These are phyloP conservation scores for Thelonectria olida DNA, from an alignment of 2,329 filamentous ascomycete species.

Conservation along the genomic window DNA sequence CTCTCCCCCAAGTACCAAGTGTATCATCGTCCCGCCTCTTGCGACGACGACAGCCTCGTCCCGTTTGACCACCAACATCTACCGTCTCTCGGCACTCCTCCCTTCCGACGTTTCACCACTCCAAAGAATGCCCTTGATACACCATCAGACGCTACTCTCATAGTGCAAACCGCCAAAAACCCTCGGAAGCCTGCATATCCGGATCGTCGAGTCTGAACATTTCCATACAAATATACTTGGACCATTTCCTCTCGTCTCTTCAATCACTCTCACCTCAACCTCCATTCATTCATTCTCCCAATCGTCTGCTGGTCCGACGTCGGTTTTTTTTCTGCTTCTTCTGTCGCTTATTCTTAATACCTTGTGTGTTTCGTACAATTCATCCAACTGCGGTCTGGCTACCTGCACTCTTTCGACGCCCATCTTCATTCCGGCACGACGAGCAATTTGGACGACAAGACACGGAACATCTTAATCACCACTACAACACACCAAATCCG, in stretches of 20 bases:
- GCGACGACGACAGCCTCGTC: not conserved
- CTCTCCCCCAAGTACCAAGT: not conserved
- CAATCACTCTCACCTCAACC: too few relatives aligned
- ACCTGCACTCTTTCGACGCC: constrained; percentile 48
- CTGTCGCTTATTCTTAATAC: constrained; percentile 58
- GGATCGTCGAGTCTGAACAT: not conserved
- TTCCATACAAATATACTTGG: constrained; percentile 7
- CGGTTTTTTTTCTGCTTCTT: constrained; percentile 15
- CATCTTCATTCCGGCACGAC: too few relatives aligned
- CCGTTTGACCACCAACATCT: too few relatives aligned
- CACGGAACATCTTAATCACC: constrained; percentile 24
- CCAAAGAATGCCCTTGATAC: too few relatives aligned
- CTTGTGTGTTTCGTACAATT: constrained; percentile 2
- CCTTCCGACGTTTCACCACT: not conserved
- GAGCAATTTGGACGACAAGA: constrained; percentile 22
- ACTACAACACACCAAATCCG: constrained; percentile 15
- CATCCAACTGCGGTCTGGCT: constrained; percentile 56
- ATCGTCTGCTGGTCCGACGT: constrained; percentile 24
- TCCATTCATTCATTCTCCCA: not conserved
- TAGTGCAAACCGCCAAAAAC: not conserved
- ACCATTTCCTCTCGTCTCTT: not conserved
- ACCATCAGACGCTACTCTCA: not conserved
- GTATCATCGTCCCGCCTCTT: not conserved
- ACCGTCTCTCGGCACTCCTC: not conserved
- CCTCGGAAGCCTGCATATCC: not conserved